Evolutionary conservation across 1,284 basidiomycete genomes (phyloP).

Genomic region (Ustilago vetiveriae): DNA sequence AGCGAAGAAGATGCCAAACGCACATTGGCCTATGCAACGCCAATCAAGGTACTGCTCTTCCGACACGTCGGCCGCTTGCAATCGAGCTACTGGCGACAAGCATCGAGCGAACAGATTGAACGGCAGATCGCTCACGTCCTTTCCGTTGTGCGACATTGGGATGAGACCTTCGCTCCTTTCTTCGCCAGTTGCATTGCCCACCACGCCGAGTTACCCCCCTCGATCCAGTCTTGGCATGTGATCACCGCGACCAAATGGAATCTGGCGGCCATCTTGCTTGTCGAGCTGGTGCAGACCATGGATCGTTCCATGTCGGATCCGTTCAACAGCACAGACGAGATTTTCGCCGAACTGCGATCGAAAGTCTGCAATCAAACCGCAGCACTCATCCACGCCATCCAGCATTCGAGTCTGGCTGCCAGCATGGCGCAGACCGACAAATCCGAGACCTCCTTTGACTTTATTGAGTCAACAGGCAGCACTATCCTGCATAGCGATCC

Average conservation of each 20-base stretch:
- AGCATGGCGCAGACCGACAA: not conserved
- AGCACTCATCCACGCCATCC: slow-evolving; percentile 37
- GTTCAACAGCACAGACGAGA: slow-evolving; percentile 22
- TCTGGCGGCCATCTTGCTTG: slow-evolving; percentile 31
- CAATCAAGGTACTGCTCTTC: slow-evolving; percentile 46
- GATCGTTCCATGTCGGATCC: slow-evolving; percentile 22
- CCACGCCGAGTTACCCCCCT: slow-evolving; percentile 24
- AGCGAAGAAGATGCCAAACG: slow-evolving; percentile 27
- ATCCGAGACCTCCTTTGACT: slow-evolving; percentile 14
- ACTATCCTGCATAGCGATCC: slow-evolving; percentile 39
- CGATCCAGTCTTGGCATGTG: slow-evolving; percentile 36
- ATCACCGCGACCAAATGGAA: slow-evolving; percentile 39
- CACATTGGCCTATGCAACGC: slow-evolving; percentile 30
- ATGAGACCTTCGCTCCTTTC: slow-evolving; percentile 34
- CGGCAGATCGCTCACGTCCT: slow-evolving; percentile 32
- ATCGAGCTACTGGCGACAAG: slow-evolving; percentile 37
- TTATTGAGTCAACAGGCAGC: slow-evolving; percentile 24
- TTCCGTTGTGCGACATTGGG: slow-evolving; percentile 33
- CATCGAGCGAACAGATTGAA: slow-evolving; percentile 27
- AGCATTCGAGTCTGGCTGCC: slow-evolving; percentile 11
- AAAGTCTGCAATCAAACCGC: slow-evolving; percentile 36
- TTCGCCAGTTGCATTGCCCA: slow-evolving; percentile 27
- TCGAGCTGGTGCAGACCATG: slow-evolving; percentile 34
- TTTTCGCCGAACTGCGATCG: slow-evolving; percentile 18
- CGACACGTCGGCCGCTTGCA: slow-evolving; percentile 38